Evolutionary conservation across 1,139 yeast genomes (phyloP), one percentile per base, ranked within the genome.

Genomic region (Candida mesenterica): DNA sequence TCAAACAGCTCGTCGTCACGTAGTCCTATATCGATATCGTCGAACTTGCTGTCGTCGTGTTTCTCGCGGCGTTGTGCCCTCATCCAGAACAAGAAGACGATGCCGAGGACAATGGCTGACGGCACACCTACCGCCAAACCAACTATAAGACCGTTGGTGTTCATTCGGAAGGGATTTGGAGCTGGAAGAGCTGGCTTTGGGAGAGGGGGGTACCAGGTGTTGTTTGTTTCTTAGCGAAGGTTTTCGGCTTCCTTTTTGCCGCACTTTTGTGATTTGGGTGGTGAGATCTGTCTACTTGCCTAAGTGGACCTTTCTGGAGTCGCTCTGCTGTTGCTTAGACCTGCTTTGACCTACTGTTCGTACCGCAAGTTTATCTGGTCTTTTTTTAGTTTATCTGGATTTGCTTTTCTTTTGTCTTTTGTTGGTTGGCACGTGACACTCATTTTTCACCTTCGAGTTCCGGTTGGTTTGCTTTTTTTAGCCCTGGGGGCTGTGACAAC

Each of bases 41-140:
- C 60, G 8, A 42, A 41, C 5, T 25, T 25, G 8, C 28, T 25
- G 7, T 42, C 30, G 45, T 66, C 75, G 47, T 68, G 74, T 31
- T 43, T 44, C 20, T 31, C 37, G 33, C 56, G 53, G 29, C 61
- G 55, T 31, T 62, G 61, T 44, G 61, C 63, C 30, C 67, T 49
- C 30, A 49, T 39, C 62, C 65, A 28, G 30, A 28, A 65, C 5
- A 51, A 40, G 16, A 53, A 45, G 12, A 49, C 45, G 13, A 56
- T 42, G 14, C 48, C 36, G 7, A 47, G 22, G 5, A 66, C 33
- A 17, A 65, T 27, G 30, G 59, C 52, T 24, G 67, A 53, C 3
- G 75, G 74, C 24, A 67, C 48, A 5, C 75, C 75, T 23, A 70
- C 65, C 13, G 73, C 69, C 32, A 69, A 53, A 3, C 75, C 75